These are phyloP conservation scores for Mucor piriformis DNA, from an alignment of 371 early-diverging fungal species.

Conservation along the genomic window DNA sequence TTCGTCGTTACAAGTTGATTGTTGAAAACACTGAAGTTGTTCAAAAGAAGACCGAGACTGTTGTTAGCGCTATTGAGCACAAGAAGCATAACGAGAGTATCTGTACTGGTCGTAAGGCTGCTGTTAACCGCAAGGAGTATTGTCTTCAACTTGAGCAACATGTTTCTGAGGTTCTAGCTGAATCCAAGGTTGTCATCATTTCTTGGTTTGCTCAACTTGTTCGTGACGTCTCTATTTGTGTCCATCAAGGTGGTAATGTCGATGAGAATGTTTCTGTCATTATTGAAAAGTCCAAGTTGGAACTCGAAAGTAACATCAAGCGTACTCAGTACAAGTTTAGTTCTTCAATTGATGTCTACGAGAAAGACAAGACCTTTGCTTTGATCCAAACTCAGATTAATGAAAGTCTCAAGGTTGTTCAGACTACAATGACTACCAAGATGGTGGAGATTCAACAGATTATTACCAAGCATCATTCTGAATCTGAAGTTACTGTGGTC, in stretches of 20 bases:
- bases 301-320: slow-evolving; percentile 17
- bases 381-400: slow-evolving; percentile 21
- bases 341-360: slow-evolving; percentile 14
- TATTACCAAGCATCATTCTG: slow-evolving; percentile 11
- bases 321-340: slow-evolving; percentile 23
- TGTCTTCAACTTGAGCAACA: slow-evolving; percentile 19
- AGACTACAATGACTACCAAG: slow-evolving; percentile 15
- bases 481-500: slow-evolving; percentile 16
- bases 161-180: slow-evolving; percentile 22
- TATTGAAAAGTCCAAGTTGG: slow-evolving; percentile 24
- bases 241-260: slow-evolving; percentile 25
- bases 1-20: slow-evolving; percentile 26
- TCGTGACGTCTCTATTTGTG: slow-evolving; percentile 21
- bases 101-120: slow-evolving; percentile 10
- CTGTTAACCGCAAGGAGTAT: slow-evolving; percentile 24
- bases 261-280: slow-evolving; percentile 24
- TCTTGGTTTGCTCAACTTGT: slow-evolving; percentile 30
- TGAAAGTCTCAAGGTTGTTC: slow-evolving; percentile 19
- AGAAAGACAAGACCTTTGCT: slow-evolving; percentile 24
- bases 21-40: slow-evolving; percentile 4
- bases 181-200: slow-evolving; percentile 21
- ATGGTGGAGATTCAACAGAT: slow-evolving; percentile 26
- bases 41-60: slow-evolving; percentile 11
- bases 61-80: slow-evolving; percentile 17
- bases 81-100: slow-evolving; percentile 22